phyloP scores from a whole-genome alignment of 2,329 filamentous ascomycete genomes.

The Purpureocillium takamizusanense region DNA sequence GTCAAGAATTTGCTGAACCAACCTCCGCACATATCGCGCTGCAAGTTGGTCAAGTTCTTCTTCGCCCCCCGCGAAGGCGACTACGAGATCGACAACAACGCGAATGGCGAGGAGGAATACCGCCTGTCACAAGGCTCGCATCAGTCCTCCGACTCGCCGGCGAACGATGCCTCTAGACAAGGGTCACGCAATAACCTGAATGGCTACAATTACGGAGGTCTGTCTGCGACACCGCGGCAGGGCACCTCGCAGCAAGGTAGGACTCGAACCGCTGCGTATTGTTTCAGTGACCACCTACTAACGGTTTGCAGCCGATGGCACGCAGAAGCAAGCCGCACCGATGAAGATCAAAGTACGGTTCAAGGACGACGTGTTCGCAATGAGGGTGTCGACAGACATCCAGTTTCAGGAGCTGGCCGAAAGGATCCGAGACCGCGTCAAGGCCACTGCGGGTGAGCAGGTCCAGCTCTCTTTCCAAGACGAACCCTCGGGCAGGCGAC shows the following conservation, averaged over 20 bases:
- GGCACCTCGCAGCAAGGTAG: constrained; percentile 27
- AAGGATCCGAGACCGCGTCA: constrained; percentile 77
- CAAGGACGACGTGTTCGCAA: constrained; percentile 83
- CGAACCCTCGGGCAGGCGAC: constrained; percentile 66
- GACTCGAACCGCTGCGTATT: not conserved
- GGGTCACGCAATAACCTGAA: constrained; percentile 58
- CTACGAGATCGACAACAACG: constrained; percentile 77
- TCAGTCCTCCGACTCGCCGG: constrained; percentile 56
- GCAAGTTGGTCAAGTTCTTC: constrained; percentile 78
- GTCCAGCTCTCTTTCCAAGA: constrained; percentile 81
- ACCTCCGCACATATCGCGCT: constrained; percentile 74
- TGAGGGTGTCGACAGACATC: constrained; percentile 78
- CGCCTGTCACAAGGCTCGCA: constrained; percentile 63
- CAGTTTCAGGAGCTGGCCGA: constrained; percentile 69
- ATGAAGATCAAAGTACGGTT: constrained; percentile 96
- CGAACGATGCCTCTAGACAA: constrained; percentile 52
- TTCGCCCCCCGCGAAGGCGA: constrained; percentile 86
- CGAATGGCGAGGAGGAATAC: constrained; percentile 63
- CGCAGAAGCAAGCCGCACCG: constrained; percentile 32
- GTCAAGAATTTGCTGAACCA: constrained; percentile 84
- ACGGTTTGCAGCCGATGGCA: constrained; percentile 6
- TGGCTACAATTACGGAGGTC: constrained; percentile 42
- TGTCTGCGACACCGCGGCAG: constrained; percentile 40
- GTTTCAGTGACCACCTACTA: not conserved
- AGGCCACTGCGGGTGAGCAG: constrained; percentile 58